Conservation (phyloP, 2,329 filamentous ascomycete species). For the Cladosporium velox region DNA sequence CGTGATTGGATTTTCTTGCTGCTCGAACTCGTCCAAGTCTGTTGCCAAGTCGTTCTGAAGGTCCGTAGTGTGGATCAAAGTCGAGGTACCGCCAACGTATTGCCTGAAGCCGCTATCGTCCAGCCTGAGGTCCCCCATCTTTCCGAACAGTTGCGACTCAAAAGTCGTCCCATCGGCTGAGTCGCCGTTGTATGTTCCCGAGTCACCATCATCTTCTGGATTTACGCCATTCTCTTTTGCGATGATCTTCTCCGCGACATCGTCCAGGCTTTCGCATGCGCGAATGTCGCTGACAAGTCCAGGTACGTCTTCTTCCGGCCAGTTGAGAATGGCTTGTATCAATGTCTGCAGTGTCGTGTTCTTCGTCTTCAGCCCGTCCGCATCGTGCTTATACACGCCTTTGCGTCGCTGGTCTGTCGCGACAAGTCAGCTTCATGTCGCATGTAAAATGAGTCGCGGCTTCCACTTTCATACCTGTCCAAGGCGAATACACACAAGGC, state of each 20-base stretch:
- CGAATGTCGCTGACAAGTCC: conserved; percentile 83
- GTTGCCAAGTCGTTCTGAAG: conserved; percentile 42
- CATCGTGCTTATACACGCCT: conserved; percentile 93
- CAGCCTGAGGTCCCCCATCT: conserved; percentile 87
- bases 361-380: conserved; percentile 81
- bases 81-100: conserved; percentile 92
- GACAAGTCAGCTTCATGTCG: neutral
- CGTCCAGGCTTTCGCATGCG: conserved; percentile 74
- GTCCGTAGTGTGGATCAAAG: conserved; percentile 76
- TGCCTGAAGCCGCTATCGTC: conserved; percentile 79
- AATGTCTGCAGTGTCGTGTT: conserved; percentile 89
- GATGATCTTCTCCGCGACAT: conserved; percentile 62
- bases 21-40: conserved; percentile 48
- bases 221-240: conserved; percentile 54
- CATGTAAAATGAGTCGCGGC: neutral
- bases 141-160: conserved; percentile 83
- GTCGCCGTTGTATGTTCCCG: conserved; percentile 40
- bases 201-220: conserved; percentile 47
- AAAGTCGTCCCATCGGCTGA: conserved; percentile 43
- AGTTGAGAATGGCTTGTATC: conserved; percentile 89
- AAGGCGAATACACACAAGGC: conserved; percentile 91
- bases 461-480: conserved; percentile 55
- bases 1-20: conserved; percentile 68
- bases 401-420: conserved; percentile 84
- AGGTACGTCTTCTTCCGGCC: conserved; percentile 80